These are phyloP conservation scores for Funneliformis caledonium DNA, from an alignment of 371 early-diverging fungal genomes.

Conservation along the genomic window DNA sequence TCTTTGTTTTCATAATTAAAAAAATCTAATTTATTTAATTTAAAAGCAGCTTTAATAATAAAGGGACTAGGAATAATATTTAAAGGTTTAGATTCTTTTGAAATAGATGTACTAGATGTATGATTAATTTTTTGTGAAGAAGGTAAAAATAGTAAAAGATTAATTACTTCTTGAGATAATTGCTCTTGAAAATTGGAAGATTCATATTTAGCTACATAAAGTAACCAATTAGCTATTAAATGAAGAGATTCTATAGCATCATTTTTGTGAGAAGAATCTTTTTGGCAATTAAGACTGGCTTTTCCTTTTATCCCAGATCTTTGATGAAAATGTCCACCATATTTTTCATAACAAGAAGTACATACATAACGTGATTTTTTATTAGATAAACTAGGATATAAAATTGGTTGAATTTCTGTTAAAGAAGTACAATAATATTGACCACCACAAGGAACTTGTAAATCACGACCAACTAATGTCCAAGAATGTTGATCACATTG, in stretches of 20 bases:
- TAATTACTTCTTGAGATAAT: background rate
- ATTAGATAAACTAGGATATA: background rate
- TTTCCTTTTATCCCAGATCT: background rate
- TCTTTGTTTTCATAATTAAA: background rate
- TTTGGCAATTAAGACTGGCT: background rate
- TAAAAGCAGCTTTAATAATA: background rate
- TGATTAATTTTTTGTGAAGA: no score
- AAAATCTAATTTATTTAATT: background rate
- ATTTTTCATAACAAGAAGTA: background rate
- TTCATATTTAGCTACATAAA: background rate
- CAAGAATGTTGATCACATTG: background rate
- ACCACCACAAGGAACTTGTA: slow-evolving; percentile 15
- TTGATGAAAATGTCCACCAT: slow-evolving; percentile 6
- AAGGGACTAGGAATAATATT: background rate
- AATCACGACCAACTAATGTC: background rate
- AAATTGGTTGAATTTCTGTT: background rate
- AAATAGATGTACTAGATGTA: background rate
- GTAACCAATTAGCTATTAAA: background rate
- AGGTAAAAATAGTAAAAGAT: no score
- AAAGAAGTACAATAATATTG: background rate
- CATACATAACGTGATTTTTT: background rate
- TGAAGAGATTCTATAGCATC: background rate
- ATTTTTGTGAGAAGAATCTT: background rate
- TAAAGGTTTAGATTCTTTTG: background rate
- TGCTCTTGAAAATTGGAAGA: background rate